These are phyloP conservation scores for Cryptococcus sp. DNA, from an alignment of 1,284 basidiomycete species.

Conservation along the genomic window DNA sequence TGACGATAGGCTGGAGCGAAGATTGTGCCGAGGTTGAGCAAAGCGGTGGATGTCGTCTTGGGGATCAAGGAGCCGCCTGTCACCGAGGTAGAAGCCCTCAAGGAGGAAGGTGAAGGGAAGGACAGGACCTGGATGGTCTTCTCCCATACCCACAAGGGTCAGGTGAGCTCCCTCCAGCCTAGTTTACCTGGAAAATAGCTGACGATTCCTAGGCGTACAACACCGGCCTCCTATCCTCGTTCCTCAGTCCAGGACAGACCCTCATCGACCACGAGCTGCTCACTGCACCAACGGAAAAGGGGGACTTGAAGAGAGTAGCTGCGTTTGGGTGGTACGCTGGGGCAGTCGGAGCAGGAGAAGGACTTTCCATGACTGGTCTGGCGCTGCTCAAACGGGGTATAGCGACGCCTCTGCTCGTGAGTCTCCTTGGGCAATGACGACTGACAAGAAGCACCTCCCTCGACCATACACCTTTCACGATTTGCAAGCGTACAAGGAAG, in stretches of 20 bases:
- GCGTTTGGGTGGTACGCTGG: constrained; percentile 87
- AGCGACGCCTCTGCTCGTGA: constrained; percentile 72
- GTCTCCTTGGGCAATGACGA: constrained; percentile 26
- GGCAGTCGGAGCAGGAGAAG: constrained; percentile 77
- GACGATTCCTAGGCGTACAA: constrained; percentile 60
- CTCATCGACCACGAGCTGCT: constrained; percentile 82
- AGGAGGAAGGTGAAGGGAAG: constrained; percentile 12
- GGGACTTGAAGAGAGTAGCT: constrained; percentile 65
- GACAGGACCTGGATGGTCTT: constrained; percentile 61
- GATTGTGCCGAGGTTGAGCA: constrained; percentile 54
- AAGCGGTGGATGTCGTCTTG: constrained; percentile 64
- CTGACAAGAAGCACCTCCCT: constrained; percentile 60
- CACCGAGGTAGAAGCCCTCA: constrained; percentile 50
- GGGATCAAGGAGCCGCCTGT: constrained; percentile 85
- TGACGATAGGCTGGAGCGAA: constrained; percentile 64
- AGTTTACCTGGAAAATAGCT: not conserved
- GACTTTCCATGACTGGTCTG: constrained; percentile 69
- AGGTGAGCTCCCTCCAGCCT: constrained; percentile 36
- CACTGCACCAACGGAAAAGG: constrained; percentile 45
- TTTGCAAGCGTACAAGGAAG: constrained; percentile 56
- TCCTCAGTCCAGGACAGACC: constrained; percentile 53
- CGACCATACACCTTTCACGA: constrained; percentile 68
- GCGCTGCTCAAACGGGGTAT: constrained; percentile 69
- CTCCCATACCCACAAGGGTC: constrained; percentile 74
- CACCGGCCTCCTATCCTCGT: constrained; percentile 65